Base-by-base conservation (phyloP, 257 asterid genomes). In the Anisodus tanguticus region DNA sequence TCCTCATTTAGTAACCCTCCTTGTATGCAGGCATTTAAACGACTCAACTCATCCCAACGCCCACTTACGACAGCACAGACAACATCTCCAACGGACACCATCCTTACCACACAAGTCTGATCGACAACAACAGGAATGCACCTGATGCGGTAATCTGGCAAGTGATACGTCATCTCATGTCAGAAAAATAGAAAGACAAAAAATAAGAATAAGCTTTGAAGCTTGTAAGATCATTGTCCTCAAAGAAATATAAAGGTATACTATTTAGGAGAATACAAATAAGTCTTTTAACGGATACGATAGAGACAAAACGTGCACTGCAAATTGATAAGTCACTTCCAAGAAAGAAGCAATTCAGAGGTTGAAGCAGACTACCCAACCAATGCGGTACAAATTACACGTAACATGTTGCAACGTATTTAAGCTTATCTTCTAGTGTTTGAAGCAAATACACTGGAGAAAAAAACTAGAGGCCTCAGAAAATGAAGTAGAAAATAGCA, bases 31-130 rank as follows among this genome's bases (percentile, higher is more conserved):
- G 92, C 97, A 82, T 93, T 94, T 81, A 93, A 82, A 79, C 98
- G 95, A 89, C 91, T 83, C 84, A 92, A 57, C 89, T 93, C 97
- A 5, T 89, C 93, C 6, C 94, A 90, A 82, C 93, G 93, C 93
- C 93, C 98, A 10, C 85, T 89, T 89, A 92, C 98, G 7, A 94
- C 98, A 4, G 97, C 97, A 79, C 97, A 94, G 71, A 93, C 97
- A 81, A 94, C 97, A 6, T 93, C 97, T 82, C 98, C 97, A 5
- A 93, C 88, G 35, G 98, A 94, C 81, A 92, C 98, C 97, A 26
- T 26, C 31, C 31, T 26, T 26, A 26, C 86, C 98, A 94, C 92
- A 47, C 91, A 93, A 26, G 68, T 83, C n/a, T 89, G 93, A 17
- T 84, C 80, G 62, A n/a, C n/a, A n/a, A 95, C 90, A 90, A 94